A percentile compares a stretch with the other conserved stretches of the same genome.
Conservation (phyloP, 2,329 filamentous ascomycete species). For the Colletotrichum filicis region DNA sequence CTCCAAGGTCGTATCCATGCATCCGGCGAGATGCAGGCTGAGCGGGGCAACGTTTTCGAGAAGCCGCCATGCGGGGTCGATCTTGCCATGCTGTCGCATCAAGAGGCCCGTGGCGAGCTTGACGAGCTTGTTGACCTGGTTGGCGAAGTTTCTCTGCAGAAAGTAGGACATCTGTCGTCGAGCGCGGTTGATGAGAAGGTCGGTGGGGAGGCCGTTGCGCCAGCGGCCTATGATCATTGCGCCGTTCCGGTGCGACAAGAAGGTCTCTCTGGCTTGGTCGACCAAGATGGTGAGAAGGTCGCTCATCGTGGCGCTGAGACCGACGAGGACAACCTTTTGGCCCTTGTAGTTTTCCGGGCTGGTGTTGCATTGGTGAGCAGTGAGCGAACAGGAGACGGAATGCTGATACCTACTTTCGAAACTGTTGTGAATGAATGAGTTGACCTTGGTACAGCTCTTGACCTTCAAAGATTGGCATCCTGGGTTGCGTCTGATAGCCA, state of each 20-base stretch:
- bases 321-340: constrained; percentile 56
- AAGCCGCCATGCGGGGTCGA: constrained; percentile 46
- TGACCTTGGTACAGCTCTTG: constrained; percentile 49
- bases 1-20: constrained; percentile 41
- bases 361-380: not conserved
- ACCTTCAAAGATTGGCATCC: constrained; percentile 48
- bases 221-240: constrained; percentile 46
- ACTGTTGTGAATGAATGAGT: constrained; percentile 51
- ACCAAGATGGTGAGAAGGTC: constrained; percentile 49
- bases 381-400: not conserved
- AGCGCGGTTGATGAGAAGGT: constrained; percentile 47
- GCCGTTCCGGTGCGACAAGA: constrained; percentile 53
- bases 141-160: constrained; percentile 38
- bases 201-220: constrained; percentile 47
- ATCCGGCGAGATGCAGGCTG: constrained; percentile 34
- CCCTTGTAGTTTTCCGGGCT: constrained; percentile 48
- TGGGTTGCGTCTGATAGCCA: constrained; percentile 47
- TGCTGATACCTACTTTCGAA: constrained; percentile 42
- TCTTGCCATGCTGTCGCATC: constrained; percentile 30
- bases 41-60: constrained; percentile 37
- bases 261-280: constrained; percentile 49
- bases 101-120: constrained; percentile 16
- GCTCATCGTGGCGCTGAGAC: constrained; percentile 51
- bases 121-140: constrained; percentile 26
- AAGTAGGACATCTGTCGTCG: constrained; percentile 44